Conservation (phyloP, 352 stramenopile genomes). For the Globisporangium parvum region DNA sequence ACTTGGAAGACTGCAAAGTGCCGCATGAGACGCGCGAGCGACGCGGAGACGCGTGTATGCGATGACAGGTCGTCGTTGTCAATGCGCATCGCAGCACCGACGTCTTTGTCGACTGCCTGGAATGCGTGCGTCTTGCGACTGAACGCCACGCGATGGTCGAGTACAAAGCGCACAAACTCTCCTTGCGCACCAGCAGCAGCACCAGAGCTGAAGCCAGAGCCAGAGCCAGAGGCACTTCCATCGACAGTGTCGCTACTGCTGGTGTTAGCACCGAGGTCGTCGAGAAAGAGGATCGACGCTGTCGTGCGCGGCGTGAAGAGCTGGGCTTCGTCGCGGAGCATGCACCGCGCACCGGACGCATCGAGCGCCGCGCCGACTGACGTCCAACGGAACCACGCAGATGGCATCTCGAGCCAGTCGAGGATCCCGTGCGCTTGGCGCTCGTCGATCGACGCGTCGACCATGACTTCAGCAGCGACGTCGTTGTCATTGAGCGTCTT, state of each 20-base stretch:
- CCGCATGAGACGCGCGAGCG: slow-evolving; percentile 26
- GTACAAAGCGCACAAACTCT: slow-evolving; percentile 39
- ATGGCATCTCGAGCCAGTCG: slow-evolving; percentile 39
- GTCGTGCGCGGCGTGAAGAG: slow-evolving; percentile 24
- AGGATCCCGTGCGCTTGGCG: slow-evolving; percentile 29
- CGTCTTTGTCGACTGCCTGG: slow-evolving; percentile 21
- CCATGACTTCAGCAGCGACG: slow-evolving; percentile 29
- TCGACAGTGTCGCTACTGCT: not conserved
- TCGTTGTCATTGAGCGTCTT: slow-evolving; percentile 29
- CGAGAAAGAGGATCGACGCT: slow-evolving; percentile 46
- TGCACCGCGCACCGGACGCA: slow-evolving; percentile 6
- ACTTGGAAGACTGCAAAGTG: slow-evolving; percentile 47
- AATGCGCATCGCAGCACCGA: slow-evolving; percentile 35
- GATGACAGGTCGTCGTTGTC: not conserved
- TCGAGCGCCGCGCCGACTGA: not conserved
- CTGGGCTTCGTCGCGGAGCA: slow-evolving; percentile 28
- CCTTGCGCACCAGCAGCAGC: slow-evolving; percentile 10
- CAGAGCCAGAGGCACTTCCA: not conserved
- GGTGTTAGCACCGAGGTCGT: slow-evolving; percentile 28
- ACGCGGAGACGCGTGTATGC: not conserved
- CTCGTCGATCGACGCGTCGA: slow-evolving; percentile 43
- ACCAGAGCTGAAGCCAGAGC: not conserved
- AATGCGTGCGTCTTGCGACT: slow-evolving; percentile 26
- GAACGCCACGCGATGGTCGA: slow-evolving; percentile 39
- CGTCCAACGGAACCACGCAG: slow-evolving; percentile 31